These are phyloP conservation scores for Apiosordaria backusii DNA, from an alignment of 495 filamentous ascomycete genomes.

Conservation along the genomic window DNA sequence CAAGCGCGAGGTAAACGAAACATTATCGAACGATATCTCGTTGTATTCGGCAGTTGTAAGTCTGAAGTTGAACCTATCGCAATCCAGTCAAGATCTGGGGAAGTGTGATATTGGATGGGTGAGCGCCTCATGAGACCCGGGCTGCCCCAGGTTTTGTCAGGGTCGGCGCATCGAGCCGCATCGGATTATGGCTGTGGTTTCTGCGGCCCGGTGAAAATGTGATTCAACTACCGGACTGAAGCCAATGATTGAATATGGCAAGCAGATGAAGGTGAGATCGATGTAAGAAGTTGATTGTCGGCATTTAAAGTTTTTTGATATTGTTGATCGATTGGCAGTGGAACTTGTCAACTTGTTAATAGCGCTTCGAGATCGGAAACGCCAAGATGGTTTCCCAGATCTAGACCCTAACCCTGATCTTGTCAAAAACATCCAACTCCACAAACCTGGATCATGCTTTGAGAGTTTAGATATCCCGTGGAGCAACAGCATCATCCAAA, in stretches of 20 bases:
- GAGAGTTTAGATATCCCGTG: too few relatives aligned
- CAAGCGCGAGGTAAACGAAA: neutral
- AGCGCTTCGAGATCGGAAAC: neutral
- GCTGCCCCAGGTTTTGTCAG: neutral
- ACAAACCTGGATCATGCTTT: too few relatives aligned
- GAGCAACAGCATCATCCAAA: too few relatives aligned
- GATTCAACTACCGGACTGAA: neutral
- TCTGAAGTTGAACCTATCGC: neutral
- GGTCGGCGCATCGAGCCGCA: conserved; percentile 2
- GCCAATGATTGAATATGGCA: neutral
- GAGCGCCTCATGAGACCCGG: conserved; percentile 8
- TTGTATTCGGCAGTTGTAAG: neutral
- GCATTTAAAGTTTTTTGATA: neutral
- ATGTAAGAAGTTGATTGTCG: neutral
- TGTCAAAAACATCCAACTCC: too few relatives aligned
- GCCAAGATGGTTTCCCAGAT: too few relatives aligned
- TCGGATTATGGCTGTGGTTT: neutral
- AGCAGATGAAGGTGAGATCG: neutral
- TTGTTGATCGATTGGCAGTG: neutral
- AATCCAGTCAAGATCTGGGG: neutral
- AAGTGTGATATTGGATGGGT: neutral
- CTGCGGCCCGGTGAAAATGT: neutral
- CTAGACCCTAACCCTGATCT: too few relatives aligned
- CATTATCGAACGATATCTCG: neutral
- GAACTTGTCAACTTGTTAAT: too few relatives aligned